A percentile compares a stretch with the other conserved stretches of the same genome.
Conservation (phyloP, 2,329 filamentous ascomycete genomes). For the Nemania bipapillata region DNA sequence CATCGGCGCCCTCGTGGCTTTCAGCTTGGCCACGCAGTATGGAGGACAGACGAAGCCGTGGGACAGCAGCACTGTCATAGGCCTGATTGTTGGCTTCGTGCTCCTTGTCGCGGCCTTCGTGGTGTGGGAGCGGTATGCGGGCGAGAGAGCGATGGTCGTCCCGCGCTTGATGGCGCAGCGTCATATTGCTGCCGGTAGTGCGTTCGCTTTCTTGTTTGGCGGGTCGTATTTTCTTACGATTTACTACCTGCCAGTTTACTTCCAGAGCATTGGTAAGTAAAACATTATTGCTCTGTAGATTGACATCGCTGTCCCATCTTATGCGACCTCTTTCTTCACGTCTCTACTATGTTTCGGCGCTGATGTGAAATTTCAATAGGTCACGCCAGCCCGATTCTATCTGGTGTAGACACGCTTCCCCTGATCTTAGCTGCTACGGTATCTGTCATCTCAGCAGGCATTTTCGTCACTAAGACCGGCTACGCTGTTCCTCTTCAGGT, state of each 20-base stretch:
- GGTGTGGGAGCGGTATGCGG: conserved; percentile 28
- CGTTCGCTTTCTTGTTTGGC: conserved; percentile 10
- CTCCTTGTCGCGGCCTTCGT: conserved; percentile 45
- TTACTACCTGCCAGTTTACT: conserved; percentile 50
- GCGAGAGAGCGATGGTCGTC: conserved; percentile 38
- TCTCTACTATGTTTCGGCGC: no score
- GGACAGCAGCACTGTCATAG: conserved; percentile 51
- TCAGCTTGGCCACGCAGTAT: conserved; percentile 56
- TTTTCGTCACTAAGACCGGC: conserved; percentile 36
- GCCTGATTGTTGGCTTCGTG: conserved; percentile 48
- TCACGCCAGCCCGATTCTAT: conserved; percentile 48
- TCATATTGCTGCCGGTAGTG: conserved; percentile 5
- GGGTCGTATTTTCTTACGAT: conserved; percentile 43
- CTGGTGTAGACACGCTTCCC: conserved; percentile 54
- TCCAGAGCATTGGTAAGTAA: conserved; percentile 49
- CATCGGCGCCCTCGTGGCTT: conserved; percentile 52
- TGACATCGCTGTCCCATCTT: no score
- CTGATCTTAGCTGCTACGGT: conserved; percentile 52
- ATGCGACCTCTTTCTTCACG: no score
- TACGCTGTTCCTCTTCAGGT: conserved; percentile 52
- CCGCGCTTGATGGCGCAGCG: conserved; percentile 22
- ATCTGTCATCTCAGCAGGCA: conserved; percentile 36
- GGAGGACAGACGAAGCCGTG: neutral
- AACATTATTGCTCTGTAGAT: no score
- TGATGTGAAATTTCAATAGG: no score